These are phyloP conservation scores for Crithidia fasciculata DNA, from an alignment of 208 protist genomes.

Conservation along the genomic window DNA sequence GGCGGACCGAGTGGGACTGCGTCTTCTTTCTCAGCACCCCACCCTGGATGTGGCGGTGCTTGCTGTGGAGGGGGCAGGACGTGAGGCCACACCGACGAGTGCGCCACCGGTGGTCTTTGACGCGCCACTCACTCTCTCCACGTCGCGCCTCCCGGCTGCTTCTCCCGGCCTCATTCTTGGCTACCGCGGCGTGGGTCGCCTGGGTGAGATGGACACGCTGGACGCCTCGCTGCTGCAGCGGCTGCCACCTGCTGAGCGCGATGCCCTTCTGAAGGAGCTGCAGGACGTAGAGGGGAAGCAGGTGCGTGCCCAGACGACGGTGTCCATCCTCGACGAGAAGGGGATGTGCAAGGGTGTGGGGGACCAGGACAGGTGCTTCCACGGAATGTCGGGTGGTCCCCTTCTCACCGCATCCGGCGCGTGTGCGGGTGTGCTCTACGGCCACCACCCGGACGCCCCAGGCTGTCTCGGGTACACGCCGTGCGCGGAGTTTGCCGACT, in stretches of 20 bases:
- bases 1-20: constrained; percentile 26
- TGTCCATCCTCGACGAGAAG: constrained; percentile 48
- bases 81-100: too few relatives aligned
- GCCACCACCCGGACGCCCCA: constrained; percentile 55
- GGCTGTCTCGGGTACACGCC: constrained; percentile 66
- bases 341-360: constrained; percentile 62
- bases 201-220: constrained; percentile 80
- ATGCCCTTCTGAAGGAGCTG: constrained; percentile 56
- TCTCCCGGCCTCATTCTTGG: constrained; percentile 37
- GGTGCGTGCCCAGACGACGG: constrained; percentile 14
- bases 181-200: constrained; percentile 60
- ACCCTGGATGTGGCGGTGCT: constrained; percentile 65
- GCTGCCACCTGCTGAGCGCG: constrained; percentile 48
- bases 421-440: constrained; percentile 76
- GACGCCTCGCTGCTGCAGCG: constrained; percentile 70
- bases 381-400: constrained; percentile 84
- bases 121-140: constrained; percentile 17
- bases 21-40: constrained; percentile 62
- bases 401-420: constrained; percentile 38
- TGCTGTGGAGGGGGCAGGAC: constrained; percentile 9
- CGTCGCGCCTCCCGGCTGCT: constrained; percentile 3
- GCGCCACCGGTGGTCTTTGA: not conserved
- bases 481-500: constrained; percentile 42
- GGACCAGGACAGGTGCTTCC: constrained; percentile 52
- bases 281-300: constrained; percentile 75